Evolutionary conservation across 495 filamentous ascomycete genomes (phyloP).

Genomic region (Penicillium steckii): DNA sequence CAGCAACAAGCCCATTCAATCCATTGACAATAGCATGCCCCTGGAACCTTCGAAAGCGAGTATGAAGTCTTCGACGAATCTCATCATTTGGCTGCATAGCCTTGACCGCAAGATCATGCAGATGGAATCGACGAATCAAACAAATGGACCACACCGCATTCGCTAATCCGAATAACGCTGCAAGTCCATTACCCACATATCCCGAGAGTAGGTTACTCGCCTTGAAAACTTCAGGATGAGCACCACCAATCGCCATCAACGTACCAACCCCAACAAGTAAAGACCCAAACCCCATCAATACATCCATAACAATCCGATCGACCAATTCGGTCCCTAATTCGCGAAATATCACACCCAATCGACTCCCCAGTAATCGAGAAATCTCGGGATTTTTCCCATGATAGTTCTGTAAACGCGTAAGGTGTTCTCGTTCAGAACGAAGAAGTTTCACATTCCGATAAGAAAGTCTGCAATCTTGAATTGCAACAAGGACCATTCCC

Average conservation of each 20-base stretch:
- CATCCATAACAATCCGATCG: constrained; percentile 50
- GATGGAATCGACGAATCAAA: constrained; percentile 34
- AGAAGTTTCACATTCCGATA: constrained; percentile 44
- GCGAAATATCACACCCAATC: constrained; percentile 36
- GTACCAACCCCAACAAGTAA: constrained; percentile 49
- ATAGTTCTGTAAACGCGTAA: constrained; percentile 20
- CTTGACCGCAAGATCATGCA: constrained; percentile 23
- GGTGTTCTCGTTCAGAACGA: constrained; percentile 32
- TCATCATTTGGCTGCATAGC: constrained; percentile 16
- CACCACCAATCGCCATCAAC: constrained; percentile 50
- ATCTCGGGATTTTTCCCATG: constrained; percentile 16
- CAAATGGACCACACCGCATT: constrained; percentile 47
- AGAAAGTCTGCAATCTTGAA: constrained; percentile 41
- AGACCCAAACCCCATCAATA: constrained; percentile 43
- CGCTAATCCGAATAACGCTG: constrained; percentile 40
- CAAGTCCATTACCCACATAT: constrained; percentile 46
- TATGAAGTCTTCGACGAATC: constrained; percentile 26
- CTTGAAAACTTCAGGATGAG: constrained; percentile 34
- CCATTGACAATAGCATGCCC: constrained; percentile 43
- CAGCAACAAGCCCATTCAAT: constrained; percentile 44
- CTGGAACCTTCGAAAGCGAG: constrained; percentile 36
- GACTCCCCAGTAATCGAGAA: constrained; percentile 21
- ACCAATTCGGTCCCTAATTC: constrained; percentile 47
- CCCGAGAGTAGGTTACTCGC: constrained; percentile 51
- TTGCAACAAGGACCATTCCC: constrained; percentile 41